A percentile compares a stretch with the other conserved stretches of the same genome.
phyloP scores from a whole-genome alignment of 306 rosid genomes.

The Mucuna pruriens region DNA sequence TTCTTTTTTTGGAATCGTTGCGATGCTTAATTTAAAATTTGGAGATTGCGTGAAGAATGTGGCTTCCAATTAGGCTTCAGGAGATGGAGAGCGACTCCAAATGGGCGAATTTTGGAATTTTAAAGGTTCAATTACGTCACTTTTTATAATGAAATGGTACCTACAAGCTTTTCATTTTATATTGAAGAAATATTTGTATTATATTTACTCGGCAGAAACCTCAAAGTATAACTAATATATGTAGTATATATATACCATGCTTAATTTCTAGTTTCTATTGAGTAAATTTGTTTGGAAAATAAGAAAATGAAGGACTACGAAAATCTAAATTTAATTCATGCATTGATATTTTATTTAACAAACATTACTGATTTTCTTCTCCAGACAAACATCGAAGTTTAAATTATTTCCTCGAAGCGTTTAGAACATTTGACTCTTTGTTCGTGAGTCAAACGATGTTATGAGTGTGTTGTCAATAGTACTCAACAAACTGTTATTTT shows the following conservation, averaged over 20 bases:
- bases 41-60: slow-evolving; percentile 27
- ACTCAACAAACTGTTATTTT: too few relatives aligned
- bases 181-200: background rate
- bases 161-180: background rate
- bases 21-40: slow-evolving; percentile 21
- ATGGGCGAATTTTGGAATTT: slow-evolving; percentile 28
- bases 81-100: slow-evolving; percentile 44
- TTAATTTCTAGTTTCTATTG: too few relatives aligned
- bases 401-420: background rate
- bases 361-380: background rate
- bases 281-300: background rate
- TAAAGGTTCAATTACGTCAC: slow-evolving; percentile 21
- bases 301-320: background rate
- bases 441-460: too few relatives aligned
- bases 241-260: too few relatives aligned
- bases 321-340: background rate
- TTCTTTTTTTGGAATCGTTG: slow-evolving; percentile 10
- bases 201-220: background rate
- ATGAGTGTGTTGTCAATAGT: too few relatives aligned
- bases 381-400: background rate
- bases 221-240: background rate
- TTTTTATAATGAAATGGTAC: slow-evolving; percentile 5
- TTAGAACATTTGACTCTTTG: background rate
- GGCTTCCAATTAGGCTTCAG: slow-evolving; percentile 20
- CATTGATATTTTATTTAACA: too few relatives aligned